Evolutionary conservation across 768 basidiomycete genomes (phyloP), one percentile per base, ranked within the genome.

Genomic region (Mycena maculata): DNA sequence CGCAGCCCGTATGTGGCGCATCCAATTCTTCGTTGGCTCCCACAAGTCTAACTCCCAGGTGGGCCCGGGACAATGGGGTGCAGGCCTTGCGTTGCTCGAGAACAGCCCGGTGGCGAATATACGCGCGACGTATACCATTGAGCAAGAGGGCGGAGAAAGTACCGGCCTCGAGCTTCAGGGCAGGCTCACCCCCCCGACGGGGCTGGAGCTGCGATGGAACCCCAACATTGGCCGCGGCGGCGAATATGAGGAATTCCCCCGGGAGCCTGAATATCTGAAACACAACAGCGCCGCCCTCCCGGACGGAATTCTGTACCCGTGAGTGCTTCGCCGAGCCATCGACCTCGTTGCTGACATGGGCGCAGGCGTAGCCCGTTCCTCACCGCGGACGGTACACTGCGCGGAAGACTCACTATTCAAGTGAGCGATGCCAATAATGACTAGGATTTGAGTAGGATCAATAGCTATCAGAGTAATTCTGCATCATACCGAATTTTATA

Each of bases 291-390:
- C 22, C 41, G 69, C 65, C 2, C 58, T 71, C 12, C 69, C 69
- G 7, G 69, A 71, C 36, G 62, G 65, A 30, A 15, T 64, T 10
- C 69, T 58, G n/a, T 71, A 71, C 25, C 65, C 61, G 69, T 71
- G 53, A 45, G 69, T 58, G 39, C 42, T 6, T 8, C 16, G n/a
- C 28, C 3, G 7, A 23, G 33, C 11, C 13, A 9, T 30, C 9
- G 23, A 58, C n/a, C 33, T 6, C 50, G 16, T 28, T 58, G 56
- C 42, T 62, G 55, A 62, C 31, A 7, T n/a, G 36, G 13, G 25
- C 42, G 22, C 45, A 68, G 67, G 20, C 59, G 56, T 13, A 70
- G 55, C 39, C 60, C 69, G 57, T 70, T 62, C 56, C 65, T 70
- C 45, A 66, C 69, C 36, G 33, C 65, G 10, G 69, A 70, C 22